Base-by-base conservation (phyloP, 768 basidiomycete species). In the Termitomyces sp. region DNA sequence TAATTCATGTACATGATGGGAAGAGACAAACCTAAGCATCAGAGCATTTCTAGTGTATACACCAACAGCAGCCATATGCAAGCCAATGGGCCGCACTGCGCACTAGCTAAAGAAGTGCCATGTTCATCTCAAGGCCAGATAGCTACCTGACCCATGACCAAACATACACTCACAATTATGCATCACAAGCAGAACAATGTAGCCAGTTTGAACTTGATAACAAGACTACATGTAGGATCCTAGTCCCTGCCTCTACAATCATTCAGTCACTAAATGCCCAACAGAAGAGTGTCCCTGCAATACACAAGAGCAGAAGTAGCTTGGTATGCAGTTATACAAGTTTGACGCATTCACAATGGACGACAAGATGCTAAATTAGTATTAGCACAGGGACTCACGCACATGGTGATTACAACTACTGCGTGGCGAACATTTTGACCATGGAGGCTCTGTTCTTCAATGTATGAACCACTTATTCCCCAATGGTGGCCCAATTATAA, bases 371-470 rank as follows among this genome's bases (percentile, higher is more conserved):
- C n/a, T n/a, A n/a, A n/a, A n/a, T n/a, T n/a, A n/a, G n/a, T n/a
- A n/a, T n/a, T n/a, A n/a, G n/a, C n/a, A n/a, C n/a, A n/a, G n/a
- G n/a, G n/a, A n/a, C n/a, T n/a, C 18, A 18, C 7, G 39, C 54
- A 55, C 54, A 39, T 55, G 54, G 33, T 40, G 13, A 33, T 33
- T 36, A 57, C 55, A 53, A 33, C 52, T 0, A 24, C 8, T 11
- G 12, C 18, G 35, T 7, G 40, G 55, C 33, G 48, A 48, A 13
- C 55, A 44, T 60, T 58, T 55, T 58, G 35, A 63, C 65, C 50
- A 94, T 94, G 93, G 92, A 95, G 79, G 92, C 90, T 59, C 78
- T 95, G 60, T 84, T 94, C 73, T 95, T 92, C 81, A 95, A 95
- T 76, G 93, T 94, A 76, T 65, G 73, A 50, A 32, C 18, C 61